These are phyloP conservation scores for Chaetoscypha palmicola DNA, from an alignment of 2,329 filamentous ascomycete genomes.

Conservation along the genomic window DNA sequence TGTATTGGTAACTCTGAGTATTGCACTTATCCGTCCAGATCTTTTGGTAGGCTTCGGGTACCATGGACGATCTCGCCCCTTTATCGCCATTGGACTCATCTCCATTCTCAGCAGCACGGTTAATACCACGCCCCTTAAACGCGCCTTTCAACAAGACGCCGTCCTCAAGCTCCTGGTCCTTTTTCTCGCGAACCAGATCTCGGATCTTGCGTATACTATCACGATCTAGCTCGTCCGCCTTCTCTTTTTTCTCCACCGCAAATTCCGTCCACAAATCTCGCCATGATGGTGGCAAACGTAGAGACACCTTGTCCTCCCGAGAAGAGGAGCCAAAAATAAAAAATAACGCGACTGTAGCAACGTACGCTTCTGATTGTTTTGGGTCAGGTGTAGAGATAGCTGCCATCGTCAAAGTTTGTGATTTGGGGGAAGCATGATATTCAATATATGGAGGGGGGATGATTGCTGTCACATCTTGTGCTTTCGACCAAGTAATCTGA, in stretches of 20 bases:
- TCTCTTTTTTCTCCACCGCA: slow-evolving; percentile 59
- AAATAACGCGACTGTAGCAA: slow-evolving; percentile 77
- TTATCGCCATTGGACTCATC: slow-evolving; percentile 39
- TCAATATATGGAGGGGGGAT: slow-evolving; percentile 27
- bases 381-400: slow-evolving; percentile 65
- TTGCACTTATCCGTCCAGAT: slow-evolving; percentile 54
- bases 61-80: slow-evolving; percentile 22
- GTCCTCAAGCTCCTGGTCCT: slow-evolving; percentile 63
- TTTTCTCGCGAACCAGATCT: slow-evolving; percentile 58
- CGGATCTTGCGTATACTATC: slow-evolving; percentile 60
- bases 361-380: slow-evolving; percentile 79
- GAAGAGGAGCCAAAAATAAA: slow-evolving; percentile 67
- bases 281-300: slow-evolving; percentile 74
- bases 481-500: slow-evolving; percentile 71
- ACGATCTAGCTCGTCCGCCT: slow-evolving; percentile 65
- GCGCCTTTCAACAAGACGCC: slow-evolving; percentile 71
- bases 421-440: slow-evolving; percentile 35
- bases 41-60: slow-evolving; percentile 40
- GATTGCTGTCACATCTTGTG: slow-evolving; percentile 47
- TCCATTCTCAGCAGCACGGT: slow-evolving; percentile 40
- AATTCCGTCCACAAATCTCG: slow-evolving; percentile 82
- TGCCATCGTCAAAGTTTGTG: slow-evolving; percentile 66
- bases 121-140: slow-evolving; percentile 55
- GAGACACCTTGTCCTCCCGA: slow-evolving; percentile 79
- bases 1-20: slow-evolving; percentile 61